Evolutionary conservation across 2,329 filamentous ascomycete genomes (phyloP).

Genomic region (Knufia petricola): DNA sequence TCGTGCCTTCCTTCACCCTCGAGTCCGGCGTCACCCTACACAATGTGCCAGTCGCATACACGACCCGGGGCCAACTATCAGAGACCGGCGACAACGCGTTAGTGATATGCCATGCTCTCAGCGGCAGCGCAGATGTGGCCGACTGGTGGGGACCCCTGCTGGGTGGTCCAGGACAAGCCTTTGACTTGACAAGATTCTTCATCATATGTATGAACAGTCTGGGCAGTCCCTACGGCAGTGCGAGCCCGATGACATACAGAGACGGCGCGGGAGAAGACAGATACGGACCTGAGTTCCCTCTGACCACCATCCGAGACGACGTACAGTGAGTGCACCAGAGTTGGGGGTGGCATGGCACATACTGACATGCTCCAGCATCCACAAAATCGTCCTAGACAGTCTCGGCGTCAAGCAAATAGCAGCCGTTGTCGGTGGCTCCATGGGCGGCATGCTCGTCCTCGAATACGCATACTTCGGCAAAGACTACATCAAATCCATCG

Average conservation of each 20-base stretch:
- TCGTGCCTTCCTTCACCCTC: constrained; percentile 81
- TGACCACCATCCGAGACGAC: constrained; percentile 92
- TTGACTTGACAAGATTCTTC: constrained; percentile 45
- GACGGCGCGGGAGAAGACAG: constrained; percentile 67
- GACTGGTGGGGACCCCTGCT: constrained; percentile 51
- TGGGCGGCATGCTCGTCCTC: constrained; percentile 50
- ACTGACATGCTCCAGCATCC: constrained; percentile 32
- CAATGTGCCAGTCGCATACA: constrained; percentile 63
- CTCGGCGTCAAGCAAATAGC: constrained; percentile 46
- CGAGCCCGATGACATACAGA: constrained; percentile 60
- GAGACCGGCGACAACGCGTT: constrained; percentile 51
- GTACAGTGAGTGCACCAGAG: constrained; percentile 76
- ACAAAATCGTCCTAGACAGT: constrained; percentile 46
- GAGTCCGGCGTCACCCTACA: constrained; percentile 78
- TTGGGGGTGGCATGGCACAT: background rate
- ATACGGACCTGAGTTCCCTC: constrained; percentile 91
- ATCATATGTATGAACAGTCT: constrained; percentile 47
- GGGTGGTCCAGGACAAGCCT: constrained; percentile 43
- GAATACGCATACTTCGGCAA: constrained; percentile 63
- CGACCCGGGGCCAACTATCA: constrained; percentile 50
- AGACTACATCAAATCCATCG: constrained; percentile 44
- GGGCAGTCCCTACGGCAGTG: constrained; percentile 47
- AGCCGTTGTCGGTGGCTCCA: constrained; percentile 47
- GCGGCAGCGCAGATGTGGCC: constrained; percentile 45
- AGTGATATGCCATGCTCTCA: constrained; percentile 50